A percentile compares a stretch with the other conserved stretches of the same genome.
Evolutionary conservation across 192 early-diverging fungal species (phyloP).

Genomic region (Entomortierella beljakovae): DNA sequence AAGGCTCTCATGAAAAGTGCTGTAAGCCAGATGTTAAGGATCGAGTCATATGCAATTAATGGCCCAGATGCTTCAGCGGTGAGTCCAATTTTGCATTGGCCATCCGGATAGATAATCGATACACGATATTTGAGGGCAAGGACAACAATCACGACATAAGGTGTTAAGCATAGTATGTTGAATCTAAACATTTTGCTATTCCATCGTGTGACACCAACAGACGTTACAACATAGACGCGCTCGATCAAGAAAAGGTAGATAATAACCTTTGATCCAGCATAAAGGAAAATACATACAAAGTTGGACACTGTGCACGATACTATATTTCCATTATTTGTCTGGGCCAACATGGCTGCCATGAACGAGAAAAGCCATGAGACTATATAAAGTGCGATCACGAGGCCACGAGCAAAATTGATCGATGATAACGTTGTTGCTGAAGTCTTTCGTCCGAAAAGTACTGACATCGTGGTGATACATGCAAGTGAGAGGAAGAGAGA

Average conservation of each 20-base stretch:
- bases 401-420: slow-evolving; percentile 54
- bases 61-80: background rate
- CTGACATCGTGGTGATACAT: slow-evolving; percentile 55
- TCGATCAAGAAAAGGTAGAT: slow-evolving; percentile 64
- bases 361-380: slow-evolving; percentile 59
- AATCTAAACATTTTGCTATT: slow-evolving; percentile 50
- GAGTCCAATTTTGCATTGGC: slow-evolving; percentile 35
- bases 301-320: slow-evolving; percentile 49
- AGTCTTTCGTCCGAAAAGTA: slow-evolving; percentile 60
- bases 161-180: slow-evolving; percentile 50
- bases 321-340: slow-evolving; percentile 59
- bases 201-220: slow-evolving; percentile 40
- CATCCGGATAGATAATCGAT: background rate
- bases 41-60: slow-evolving; percentile 27
- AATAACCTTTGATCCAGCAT: slow-evolving; percentile 52
- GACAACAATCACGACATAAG: slow-evolving; percentile 38
- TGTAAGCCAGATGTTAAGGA: slow-evolving; percentile 30
- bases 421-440: slow-evolving; percentile 46
- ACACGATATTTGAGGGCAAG: slow-evolving; percentile 43
- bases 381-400: slow-evolving; percentile 51
- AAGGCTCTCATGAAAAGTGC: slow-evolving; percentile 30
- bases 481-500: slow-evolving; percentile 56
- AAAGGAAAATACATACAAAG: slow-evolving; percentile 54
- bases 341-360: slow-evolving; percentile 55
- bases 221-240: slow-evolving; percentile 39